Conservation (phyloP, 306 rosid genomes). For the Lathyrus aphaca region DNA sequence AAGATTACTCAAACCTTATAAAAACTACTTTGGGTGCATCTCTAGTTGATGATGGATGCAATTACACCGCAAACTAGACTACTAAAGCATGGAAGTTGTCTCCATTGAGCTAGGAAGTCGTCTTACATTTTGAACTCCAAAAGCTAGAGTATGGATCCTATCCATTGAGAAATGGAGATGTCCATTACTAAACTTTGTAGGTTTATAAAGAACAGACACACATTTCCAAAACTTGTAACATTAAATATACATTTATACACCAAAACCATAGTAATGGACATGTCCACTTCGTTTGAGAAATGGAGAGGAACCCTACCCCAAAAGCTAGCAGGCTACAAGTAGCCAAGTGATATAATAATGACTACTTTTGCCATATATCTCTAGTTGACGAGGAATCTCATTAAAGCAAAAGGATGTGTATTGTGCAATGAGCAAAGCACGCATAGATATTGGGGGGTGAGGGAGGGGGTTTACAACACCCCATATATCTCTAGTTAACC, state of each 20-base stretch:
- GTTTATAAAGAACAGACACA: neutral
- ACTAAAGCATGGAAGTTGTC: too few relatives aligned
- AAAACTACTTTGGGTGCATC: neutral
- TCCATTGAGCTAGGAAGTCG: too few relatives aligned
- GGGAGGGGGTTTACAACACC: too few relatives aligned
- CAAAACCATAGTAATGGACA: neutral
- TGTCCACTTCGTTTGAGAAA: neutral
- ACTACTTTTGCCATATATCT: neutral
- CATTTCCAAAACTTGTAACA: neutral
- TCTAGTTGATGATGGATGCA: neutral
- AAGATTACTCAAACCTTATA: neutral
- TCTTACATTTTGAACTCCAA: neutral
- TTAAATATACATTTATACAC: neutral
- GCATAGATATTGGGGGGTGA: neutral
- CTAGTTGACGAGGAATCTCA: neutral
- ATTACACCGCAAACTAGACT: too few relatives aligned
- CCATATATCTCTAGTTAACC: too few relatives aligned
- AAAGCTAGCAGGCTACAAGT: neutral
- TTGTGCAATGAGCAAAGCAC: neutral
- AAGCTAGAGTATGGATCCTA: neutral
- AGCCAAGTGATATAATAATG: neutral
- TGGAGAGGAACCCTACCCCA: neutral
- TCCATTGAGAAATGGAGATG: neutral
- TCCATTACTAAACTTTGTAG: neutral
- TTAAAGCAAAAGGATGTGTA: neutral